phyloP scores from a whole-genome alignment of 2,329 filamentous ascomycete genomes.

The Pestalotiopsis sp. region DNA sequence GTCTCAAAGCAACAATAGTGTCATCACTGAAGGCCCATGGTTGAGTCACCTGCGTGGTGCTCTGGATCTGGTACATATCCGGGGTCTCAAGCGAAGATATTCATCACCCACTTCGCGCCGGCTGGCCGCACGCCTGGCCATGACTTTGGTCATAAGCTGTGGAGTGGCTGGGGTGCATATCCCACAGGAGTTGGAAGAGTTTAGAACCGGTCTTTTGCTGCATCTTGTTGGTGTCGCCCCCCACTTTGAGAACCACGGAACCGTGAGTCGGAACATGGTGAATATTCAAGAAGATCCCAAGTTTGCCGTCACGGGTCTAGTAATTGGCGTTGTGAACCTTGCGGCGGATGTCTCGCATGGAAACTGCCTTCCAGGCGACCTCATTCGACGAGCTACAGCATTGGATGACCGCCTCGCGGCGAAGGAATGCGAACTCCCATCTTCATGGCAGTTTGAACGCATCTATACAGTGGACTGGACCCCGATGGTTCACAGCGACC shows the following conservation, averaged over 20 bases:
- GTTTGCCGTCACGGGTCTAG: constrained; percentile 21
- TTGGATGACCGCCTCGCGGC: constrained; percentile 8
- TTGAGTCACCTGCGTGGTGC: constrained; percentile 25
- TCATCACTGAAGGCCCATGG: constrained; percentile 14
- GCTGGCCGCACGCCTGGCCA: constrained; percentile 21
- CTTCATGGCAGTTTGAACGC: constrained; percentile 14
- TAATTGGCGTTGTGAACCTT: constrained; percentile 20
- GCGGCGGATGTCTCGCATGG: constrained; percentile 18
- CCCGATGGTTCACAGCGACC: constrained; percentile 15
- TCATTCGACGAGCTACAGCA: background rate
- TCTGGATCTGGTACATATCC: constrained; percentile 19
- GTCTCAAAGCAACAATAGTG: background rate
- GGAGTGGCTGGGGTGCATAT: constrained; percentile 16
- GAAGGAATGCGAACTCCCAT: constrained; percentile 16
- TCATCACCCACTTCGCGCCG: constrained; percentile 11
- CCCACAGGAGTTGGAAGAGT: constrained; percentile 13
- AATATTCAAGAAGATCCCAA: constrained; percentile 19
- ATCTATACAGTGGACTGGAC: background rate
- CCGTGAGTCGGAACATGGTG: background rate
- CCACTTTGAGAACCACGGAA: background rate
- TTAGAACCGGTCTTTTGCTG: background rate
- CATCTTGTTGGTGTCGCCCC: background rate
- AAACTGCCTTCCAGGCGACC: background rate
- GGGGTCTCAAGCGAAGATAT: constrained; percentile 14
- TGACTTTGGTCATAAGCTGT: constrained; percentile 15